phyloP scores from a whole-genome alignment of 106 monocot species.

The Dendrobium chrysotoxum region DNA sequence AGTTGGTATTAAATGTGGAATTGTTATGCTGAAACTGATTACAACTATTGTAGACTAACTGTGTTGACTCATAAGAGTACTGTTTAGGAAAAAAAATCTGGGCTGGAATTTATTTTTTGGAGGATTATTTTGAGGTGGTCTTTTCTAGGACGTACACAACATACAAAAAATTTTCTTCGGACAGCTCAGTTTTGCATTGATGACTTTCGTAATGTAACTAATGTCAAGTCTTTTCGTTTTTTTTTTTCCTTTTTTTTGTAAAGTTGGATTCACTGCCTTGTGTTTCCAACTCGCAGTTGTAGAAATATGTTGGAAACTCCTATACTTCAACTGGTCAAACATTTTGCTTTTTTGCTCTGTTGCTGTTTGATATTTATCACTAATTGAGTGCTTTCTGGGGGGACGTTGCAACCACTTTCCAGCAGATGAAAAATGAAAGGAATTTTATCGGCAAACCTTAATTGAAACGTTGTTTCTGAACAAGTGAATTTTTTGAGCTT shows the following conservation, averaged over 20 bases:
- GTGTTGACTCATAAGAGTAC: background rate
- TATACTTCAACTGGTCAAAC: background rate
- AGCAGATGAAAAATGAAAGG: background rate
- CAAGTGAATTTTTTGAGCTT: background rate
- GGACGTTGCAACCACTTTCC: background rate
- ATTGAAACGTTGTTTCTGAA: background rate
- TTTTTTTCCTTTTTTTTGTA: background rate
- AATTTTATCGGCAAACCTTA: background rate
- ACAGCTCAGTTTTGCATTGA: background rate
- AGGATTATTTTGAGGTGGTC: background rate
- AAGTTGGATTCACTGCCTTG: background rate
- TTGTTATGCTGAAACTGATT: background rate
- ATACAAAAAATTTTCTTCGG: background rate
- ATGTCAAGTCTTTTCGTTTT: background rate
- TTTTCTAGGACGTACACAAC: background rate
- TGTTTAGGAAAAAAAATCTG: background rate
- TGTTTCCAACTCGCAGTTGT: background rate
- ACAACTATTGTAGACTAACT: background rate
- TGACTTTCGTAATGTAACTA: background rate
- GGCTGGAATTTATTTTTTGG: background rate
- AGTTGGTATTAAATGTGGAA: background rate
- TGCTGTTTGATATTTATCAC: background rate
- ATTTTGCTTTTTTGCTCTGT: background rate
- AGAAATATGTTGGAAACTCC: background rate
- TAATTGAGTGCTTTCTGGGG: background rate